Evolutionary conservation across 1,139 yeast species (phyloP).

Genomic region (Wickerhamiella infanticola): DNA sequence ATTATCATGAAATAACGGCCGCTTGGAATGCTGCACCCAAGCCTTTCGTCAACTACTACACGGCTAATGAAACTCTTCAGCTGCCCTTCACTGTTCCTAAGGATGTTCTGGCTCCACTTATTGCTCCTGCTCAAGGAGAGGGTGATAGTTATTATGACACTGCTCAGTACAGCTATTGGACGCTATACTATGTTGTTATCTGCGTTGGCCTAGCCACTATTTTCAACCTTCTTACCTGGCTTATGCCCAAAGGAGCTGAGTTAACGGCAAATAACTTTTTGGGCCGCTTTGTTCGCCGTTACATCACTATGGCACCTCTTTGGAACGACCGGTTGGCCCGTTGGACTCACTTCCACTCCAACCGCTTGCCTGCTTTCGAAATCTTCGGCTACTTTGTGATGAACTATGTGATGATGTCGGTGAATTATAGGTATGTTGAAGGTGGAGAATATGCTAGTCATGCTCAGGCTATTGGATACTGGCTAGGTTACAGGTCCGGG

Average conservation of each 20-base stretch:
- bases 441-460: background rate
- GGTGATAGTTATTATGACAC: background rate
- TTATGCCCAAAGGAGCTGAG: slow-evolving; percentile 9
- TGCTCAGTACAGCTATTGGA: background rate
- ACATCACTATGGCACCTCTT: background rate
- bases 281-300: background rate
- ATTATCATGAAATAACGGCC: background rate
- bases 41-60: background rate
- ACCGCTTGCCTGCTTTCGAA: slow-evolving; percentile 1
- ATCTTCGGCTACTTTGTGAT: slow-evolving; percentile 4
- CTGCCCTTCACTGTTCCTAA: background rate
- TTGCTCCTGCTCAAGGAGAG: background rate
- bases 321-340: slow-evolving; percentile 1
- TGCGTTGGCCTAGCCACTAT: slow-evolving; percentile 4
- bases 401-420: slow-evolving; percentile 2
- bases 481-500: slow-evolving; percentile 7
- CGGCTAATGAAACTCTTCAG: background rate
- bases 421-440: background rate
- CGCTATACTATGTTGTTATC: slow-evolving; percentile 1
- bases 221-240: slow-evolving; percentile 5
- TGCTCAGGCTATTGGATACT: background rate
- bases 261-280: background rate
- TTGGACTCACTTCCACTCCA: background rate
- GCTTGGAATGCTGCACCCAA: background rate
- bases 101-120: background rate